Evolutionary conservation across 2,329 filamentous ascomycete species (phyloP).

Genomic region (Juglanconis oblonga): DNA sequence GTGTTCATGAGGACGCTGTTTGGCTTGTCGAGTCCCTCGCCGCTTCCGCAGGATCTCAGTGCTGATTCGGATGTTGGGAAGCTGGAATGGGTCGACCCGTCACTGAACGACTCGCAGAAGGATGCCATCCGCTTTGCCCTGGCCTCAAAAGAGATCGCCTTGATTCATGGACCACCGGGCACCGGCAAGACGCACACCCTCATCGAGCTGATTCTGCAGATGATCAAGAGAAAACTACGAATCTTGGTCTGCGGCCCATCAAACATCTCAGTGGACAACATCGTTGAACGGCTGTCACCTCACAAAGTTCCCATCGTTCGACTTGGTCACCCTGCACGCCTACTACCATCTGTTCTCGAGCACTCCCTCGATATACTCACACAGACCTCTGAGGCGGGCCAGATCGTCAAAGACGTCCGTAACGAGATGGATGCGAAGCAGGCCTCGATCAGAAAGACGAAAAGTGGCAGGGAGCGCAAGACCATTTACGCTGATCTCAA

Average conservation of each 20-base stretch:
- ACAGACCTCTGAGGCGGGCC: constrained; percentile 83
- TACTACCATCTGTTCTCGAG: constrained; percentile 81
- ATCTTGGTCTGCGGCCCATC: constrained; percentile 94
- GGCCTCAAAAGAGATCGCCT: constrained; percentile 73
- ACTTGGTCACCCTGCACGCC: constrained; percentile 85
- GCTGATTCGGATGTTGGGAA: constrained; percentile 40
- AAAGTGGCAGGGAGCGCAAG: constrained; percentile 72
- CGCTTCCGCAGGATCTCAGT: constrained; percentile 40
- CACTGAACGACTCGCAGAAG: constrained; percentile 64
- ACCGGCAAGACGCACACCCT: constrained; percentile 97
- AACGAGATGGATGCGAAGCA: constrained; percentile 93
- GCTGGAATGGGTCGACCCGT: constrained; percentile 60
- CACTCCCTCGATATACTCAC: constrained; percentile 92
- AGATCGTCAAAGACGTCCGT: constrained; percentile 85
- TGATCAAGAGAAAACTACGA: constrained; percentile 69
- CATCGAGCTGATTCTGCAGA: constrained; percentile 91
- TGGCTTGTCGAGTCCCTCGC: constrained; percentile 52
- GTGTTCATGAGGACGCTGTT: constrained; percentile 61
- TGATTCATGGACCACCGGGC: constrained; percentile 93
- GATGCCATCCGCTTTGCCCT: constrained; percentile 78
- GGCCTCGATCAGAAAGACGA: constrained; percentile 81
- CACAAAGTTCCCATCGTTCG: constrained; percentile 85
- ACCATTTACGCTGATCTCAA: constrained; percentile 83
- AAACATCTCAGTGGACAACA: constrained; percentile 97
- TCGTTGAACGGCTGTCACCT: constrained; percentile 84